These are phyloP conservation scores for Salix suchowensis DNA, from an alignment of 345 rosid species.

Conservation along the genomic window DNA sequence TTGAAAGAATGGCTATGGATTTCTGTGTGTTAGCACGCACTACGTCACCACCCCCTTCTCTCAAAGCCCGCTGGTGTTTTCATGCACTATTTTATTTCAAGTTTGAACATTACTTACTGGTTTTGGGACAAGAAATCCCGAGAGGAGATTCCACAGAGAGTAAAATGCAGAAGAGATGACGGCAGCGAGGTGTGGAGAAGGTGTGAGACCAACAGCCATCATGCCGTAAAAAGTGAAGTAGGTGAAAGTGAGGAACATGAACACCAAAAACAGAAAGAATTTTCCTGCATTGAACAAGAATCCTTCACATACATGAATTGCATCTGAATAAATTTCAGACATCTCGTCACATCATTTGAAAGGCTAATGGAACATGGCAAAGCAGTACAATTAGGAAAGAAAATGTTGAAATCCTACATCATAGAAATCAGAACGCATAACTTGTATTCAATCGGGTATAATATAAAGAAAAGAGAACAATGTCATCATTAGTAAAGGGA, in stretches of 20 bases:
- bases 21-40: neutral
- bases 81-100: neutral
- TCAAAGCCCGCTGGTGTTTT: neutral
- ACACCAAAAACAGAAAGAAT: constrained; percentile 57
- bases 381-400: neutral
- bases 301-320: neutral
- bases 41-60: neutral
- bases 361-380: neutral
- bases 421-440: neutral
- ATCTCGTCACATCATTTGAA: neutral
- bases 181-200: constrained; percentile 68
- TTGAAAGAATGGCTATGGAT: neutral
- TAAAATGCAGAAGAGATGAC: constrained; percentile 85
- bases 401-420: neutral
- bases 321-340: neutral
- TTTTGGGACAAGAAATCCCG: constrained; percentile 76
- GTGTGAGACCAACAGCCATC: constrained; percentile 95
- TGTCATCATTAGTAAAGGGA: neutral
- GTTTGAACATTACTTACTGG: constrained; percentile 46
- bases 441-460: neutral
- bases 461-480: neutral
- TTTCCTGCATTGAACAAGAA: constrained; percentile 47
- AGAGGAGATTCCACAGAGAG: constrained; percentile 86
- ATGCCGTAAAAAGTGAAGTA: constrained; percentile 86
- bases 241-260: constrained; percentile 91